Evolutionary conservation across 495 filamentous ascomycete species (phyloP), one percentile per base, ranked within the genome.

Genomic region (Zalerion maritima): DNA sequence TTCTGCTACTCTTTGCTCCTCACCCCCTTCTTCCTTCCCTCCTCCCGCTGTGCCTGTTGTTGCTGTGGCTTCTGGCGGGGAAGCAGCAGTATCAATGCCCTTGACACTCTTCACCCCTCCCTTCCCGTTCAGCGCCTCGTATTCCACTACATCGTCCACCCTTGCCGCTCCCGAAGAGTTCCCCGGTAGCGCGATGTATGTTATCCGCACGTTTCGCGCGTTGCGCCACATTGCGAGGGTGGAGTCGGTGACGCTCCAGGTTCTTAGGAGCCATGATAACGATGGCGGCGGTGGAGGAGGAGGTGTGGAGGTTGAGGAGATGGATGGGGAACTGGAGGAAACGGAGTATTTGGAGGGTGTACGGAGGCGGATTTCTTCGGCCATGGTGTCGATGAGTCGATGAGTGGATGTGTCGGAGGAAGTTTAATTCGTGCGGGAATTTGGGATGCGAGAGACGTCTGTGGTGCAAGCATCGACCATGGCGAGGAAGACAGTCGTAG

Each of bases 241-340:
- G 7, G 74, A 78, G 57, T 80, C 72, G 10, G 75, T 78, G 14
- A 86, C 76, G 43, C 71, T 57, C 81, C 80, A 86, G 29, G 73
- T 78, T 14, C 75, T 62, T 20, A 51, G 42, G 29, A 87, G 67
- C 57, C 66, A 82, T 23, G 54, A 40, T 29, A 69, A 60, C 13
- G 66, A 43, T 6, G 76, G 76, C 0, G n/a, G 65, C 36, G n/a
- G 38, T 42, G 52, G 62, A 62, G 19, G 57, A 39, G 7, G 36
- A 31, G 14, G 31, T n/a, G n/a, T 33, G 8, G 47, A 35, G 18
- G 43, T 34, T 3, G 37, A 30, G 22, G 43, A 16, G 26, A 46
- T 32, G 27, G 42, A 29, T 27, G 43, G 38, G 27, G 33, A 34
- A 32, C 34, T 29, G 31, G 32, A 6, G 37, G 20, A 8, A 8